Percentiles rank a stretch among this genome's conserved stretches.
Conservation (phyloP, 768 basidiomycete species). For the Obba rivulosa region DNA sequence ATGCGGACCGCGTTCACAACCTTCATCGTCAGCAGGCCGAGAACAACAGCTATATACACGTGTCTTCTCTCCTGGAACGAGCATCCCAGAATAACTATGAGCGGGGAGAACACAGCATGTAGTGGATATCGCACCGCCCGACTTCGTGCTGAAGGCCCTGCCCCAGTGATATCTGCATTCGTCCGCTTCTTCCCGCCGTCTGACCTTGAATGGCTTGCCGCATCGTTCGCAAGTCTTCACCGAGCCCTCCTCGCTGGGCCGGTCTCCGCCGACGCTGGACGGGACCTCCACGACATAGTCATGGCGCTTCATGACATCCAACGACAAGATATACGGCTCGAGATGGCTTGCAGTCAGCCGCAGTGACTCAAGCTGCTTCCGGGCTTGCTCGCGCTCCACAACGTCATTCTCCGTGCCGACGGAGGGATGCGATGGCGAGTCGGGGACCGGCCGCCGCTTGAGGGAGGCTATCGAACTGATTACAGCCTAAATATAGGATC, state of each 20-base stretch:
- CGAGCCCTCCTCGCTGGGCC: constrained; percentile 58
- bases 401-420: constrained; percentile 74
- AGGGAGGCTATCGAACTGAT: constrained; percentile 47
- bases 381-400: constrained; percentile 46
- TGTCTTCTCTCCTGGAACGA: constrained; percentile 53
- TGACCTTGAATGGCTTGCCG: constrained; percentile 60
- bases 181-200: constrained; percentile 45
- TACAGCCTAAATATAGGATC: constrained; percentile 34
- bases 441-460: constrained; percentile 51
- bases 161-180: constrained; percentile 88
- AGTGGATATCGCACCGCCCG: constrained; percentile 46
- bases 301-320: constrained; percentile 55
- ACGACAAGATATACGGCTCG: constrained; percentile 53
- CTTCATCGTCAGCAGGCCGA: constrained; percentile 50
- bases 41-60: constrained; percentile 80
- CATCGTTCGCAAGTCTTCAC: constrained; percentile 78
- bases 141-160: constrained; percentile 49
- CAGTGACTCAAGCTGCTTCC: constrained; percentile 48
- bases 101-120: neutral
- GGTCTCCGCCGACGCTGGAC: constrained; percentile 53
- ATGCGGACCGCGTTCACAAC: constrained; percentile 78
- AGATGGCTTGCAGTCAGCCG: constrained; percentile 49
- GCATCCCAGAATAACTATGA: neutral
- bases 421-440: constrained; percentile 55
- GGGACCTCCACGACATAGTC: constrained; percentile 72